A percentile compares a stretch with the other conserved stretches of the same genome.
These are phyloP conservation scores for Rheum nobile DNA, from an alignment of 148 eudicot species.

Conservation along the genomic window DNA sequence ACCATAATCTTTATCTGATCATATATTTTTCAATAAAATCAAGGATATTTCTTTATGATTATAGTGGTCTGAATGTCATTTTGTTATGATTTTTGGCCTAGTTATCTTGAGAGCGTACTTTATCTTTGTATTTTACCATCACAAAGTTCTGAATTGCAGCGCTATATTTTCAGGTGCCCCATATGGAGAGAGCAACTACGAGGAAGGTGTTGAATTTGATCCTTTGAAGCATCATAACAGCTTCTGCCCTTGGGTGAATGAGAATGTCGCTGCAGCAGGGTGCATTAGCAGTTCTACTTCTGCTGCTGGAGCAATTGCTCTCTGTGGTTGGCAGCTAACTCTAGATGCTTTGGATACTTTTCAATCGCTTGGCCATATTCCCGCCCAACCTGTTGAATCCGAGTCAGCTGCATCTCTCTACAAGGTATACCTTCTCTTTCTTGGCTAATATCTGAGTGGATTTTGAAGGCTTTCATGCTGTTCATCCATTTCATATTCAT, in stretches of 20 bases:
- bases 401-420: constrained; percentile 92
- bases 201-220: constrained; percentile 74
- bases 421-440: constrained; percentile 36
- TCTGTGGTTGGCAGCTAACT: constrained; percentile 97
- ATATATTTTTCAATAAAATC: not conserved
- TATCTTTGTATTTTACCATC: not conserved
- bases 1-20: not conserved
- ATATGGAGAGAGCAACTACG: constrained; percentile 79
- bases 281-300: constrained; percentile 55
- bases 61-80: not conserved
- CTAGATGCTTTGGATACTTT: constrained; percentile 84
- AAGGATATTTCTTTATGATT: too few species aligned
- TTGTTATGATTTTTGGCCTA: not conserved
- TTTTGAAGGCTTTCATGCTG: not conserved
- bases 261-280: constrained; percentile 97
- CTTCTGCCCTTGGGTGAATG: constrained; percentile 98
- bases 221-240: constrained; percentile 88
- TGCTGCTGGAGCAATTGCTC: constrained; percentile 54
- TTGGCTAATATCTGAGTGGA: not conserved
- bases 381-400: constrained; percentile 78
- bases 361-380: constrained; percentile 68
- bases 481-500: not conserved
- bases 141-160: not conserved
- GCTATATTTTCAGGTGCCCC: constrained; percentile 49
- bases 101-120: not conserved